Evolutionary conservation across 2,329 filamentous ascomycete genomes (phyloP).

Genomic region (Microsporum audouinii): DNA sequence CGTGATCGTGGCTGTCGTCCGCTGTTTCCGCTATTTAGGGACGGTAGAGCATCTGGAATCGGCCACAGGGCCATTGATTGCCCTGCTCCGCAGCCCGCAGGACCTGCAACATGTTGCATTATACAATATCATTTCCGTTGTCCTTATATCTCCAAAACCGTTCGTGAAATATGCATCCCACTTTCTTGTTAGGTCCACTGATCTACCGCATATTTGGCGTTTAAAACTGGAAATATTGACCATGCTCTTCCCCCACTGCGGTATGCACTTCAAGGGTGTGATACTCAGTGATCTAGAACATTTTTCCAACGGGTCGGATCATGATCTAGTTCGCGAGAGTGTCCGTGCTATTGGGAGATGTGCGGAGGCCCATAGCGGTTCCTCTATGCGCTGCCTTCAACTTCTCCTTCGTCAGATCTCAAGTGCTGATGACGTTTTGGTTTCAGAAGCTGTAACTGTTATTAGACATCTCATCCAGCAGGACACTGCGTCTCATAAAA

Average conservation of each 20-base stretch:
- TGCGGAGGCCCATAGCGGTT: slow-evolving; percentile 62
- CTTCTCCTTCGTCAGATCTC: slow-evolving; percentile 79
- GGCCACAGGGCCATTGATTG: slow-evolving; percentile 73
- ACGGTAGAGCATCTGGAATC: slow-evolving; percentile 62
- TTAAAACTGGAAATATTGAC: slow-evolving; percentile 87
- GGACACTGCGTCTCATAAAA: slow-evolving; percentile 65
- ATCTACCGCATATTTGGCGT: slow-evolving; percentile 72
- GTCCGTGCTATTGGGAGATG: slow-evolving; percentile 90
- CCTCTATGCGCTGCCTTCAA: slow-evolving; percentile 66
- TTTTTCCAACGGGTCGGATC: slow-evolving; percentile 66
- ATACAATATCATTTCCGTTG: slow-evolving; percentile 92
- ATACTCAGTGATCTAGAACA: slow-evolving; percentile 90
- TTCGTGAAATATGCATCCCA: slow-evolving; percentile 83
- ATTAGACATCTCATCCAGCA: slow-evolving; percentile 93
- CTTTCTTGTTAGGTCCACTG: slow-evolving; percentile 73
- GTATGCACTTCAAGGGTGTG: slow-evolving; percentile 64
- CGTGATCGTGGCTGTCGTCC: slow-evolving; percentile 76
- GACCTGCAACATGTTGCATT: slow-evolving; percentile 85
- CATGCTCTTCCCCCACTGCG: slow-evolving; percentile 76
- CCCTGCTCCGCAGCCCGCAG: slow-evolving; percentile 68
- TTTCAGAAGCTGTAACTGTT: slow-evolving; percentile 86
- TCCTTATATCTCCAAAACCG: slow-evolving; percentile 59
- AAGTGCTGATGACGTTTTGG: slow-evolving; percentile 73
- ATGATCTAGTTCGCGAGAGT: slow-evolving; percentile 70
- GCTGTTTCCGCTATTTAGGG: slow-evolving; percentile 75